Evolutionary conservation across 1,139 yeast species (phyloP).

Genomic region (Tardiomyces depauwii): DNA sequence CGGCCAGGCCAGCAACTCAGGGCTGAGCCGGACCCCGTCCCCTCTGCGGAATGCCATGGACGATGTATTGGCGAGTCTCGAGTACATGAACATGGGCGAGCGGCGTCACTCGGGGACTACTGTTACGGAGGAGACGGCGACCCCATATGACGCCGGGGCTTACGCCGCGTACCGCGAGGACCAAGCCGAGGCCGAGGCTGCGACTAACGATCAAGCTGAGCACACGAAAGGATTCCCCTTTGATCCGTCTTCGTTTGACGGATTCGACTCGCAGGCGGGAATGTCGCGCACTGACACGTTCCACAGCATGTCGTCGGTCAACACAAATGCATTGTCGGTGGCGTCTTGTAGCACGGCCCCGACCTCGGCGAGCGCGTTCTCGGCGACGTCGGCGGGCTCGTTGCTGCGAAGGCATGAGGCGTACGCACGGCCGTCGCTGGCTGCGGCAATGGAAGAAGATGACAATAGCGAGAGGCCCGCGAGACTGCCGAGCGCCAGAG

Average conservation of each 20-base stretch:
- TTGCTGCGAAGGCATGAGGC: conserved; percentile 44
- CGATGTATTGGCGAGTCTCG: conserved; percentile 23
- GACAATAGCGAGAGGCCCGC: conserved; percentile 13
- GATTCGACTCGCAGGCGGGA: neutral
- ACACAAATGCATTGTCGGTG: conserved; percentile 15
- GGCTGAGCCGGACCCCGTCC: conserved; percentile 38
- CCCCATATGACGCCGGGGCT: neutral
- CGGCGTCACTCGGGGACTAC: neutral
- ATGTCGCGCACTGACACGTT: conserved; percentile 16
- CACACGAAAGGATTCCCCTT: conserved; percentile 13
- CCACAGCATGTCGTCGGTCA: conserved; percentile 16
- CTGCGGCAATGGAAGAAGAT: conserved; percentile 1
- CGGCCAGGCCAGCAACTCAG: neutral
- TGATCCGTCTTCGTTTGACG: conserved; percentile 18
- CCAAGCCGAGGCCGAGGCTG: neutral
- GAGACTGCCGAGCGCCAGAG: conserved; percentile 11
- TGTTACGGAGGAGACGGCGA: neutral
- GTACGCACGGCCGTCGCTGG: conserved; percentile 3
- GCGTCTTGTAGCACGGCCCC: conserved; percentile 16
- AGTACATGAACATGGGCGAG: conserved; percentile 11
- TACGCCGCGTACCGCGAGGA: neutral
- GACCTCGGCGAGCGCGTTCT: conserved; percentile 46
- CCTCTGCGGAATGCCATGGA: conserved; percentile 32
- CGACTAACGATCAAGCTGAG: neutral
- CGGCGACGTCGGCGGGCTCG: conserved; percentile 88